Evolutionary conservation across 768 basidiomycete species (phyloP), one percentile per base, ranked within the genome.

Genomic region (Naematelia encephala): DNA sequence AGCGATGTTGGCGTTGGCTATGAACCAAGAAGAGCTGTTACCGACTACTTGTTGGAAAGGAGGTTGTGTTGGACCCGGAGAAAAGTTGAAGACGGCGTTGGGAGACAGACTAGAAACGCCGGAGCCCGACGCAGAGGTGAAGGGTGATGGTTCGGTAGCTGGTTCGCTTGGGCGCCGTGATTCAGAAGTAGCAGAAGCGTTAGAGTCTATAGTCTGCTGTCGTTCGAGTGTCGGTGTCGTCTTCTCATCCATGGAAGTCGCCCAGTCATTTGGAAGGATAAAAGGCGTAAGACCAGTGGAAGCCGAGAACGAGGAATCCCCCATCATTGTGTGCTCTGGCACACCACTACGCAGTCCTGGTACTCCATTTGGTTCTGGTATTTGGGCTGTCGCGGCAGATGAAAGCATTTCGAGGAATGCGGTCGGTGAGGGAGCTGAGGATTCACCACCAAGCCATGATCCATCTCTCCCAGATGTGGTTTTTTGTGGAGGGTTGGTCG

Each of bases 401-500:
- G 71, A 73, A 4, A 73, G 63, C 63, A 73, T 69, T 11, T 73
- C 72, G 26, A 73, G 67, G 48, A 73, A 71, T 2, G 69, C 54
- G 28, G 67, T 73, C 3, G 72, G 69, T 2, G 72, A 73, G 11
- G 60, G 56, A 4, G 66, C 66, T 8, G 61, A 11, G 49, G 43
- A 14, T 44, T 43, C 22, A 25, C 22, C 44, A 16, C 44, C 10
- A 19, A 45, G 47, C 44, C 27, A 12, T 47, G 50, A 22, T 55
- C 45, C 27, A 21, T 39, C 22, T 2, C 27, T 29, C 5, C 19
- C 12, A 44, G 55, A 14, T 4, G 45, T 21, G 51, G 21, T 58
- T 16, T 54, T 47, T 39, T 8, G 34, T 39, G 34, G 34, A 8
- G 34, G 34, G 16, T 39, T 39, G 34, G 34, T 16, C 8, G 34